phyloP scores from a whole-genome alignment of 495 filamentous ascomycete genomes.

The Parathielavia appendiculata region DNA sequence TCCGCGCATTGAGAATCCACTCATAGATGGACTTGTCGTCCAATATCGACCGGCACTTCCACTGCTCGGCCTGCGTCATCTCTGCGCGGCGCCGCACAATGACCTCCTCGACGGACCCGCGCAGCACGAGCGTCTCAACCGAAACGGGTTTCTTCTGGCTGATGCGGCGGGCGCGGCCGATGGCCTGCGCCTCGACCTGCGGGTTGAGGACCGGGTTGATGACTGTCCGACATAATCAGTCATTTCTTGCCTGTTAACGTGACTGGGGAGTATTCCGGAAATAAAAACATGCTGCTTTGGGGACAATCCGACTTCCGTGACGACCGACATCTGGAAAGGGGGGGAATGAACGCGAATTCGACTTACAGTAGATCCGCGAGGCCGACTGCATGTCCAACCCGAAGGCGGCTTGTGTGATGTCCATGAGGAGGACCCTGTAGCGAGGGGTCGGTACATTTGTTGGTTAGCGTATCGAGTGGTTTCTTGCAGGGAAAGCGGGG shows the following conservation, averaged over 20 bases:
- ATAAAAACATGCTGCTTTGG: too few species aligned
- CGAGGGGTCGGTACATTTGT: constrained; percentile 24
- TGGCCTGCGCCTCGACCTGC: constrained; percentile 82
- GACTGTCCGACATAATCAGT: too few species aligned
- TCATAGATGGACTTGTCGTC: constrained; percentile 72
- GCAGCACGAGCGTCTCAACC: constrained; percentile 82
- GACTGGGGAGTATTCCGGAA: too few species aligned
- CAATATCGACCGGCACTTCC: constrained; percentile 60
- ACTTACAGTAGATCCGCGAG: constrained; percentile 83
- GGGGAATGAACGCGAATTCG: too few species aligned
- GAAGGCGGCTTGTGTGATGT: constrained; percentile 78
- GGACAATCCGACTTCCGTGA: too few species aligned
- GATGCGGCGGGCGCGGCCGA: constrained; percentile 86
- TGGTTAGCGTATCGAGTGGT: constrained; percentile 12
- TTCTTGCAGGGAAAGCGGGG: too few species aligned
- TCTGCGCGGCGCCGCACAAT: constrained; percentile 67
- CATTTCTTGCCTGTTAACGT: too few species aligned
- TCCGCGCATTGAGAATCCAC: constrained; percentile 69
- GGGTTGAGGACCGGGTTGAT: constrained; percentile 84
- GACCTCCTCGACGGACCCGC: constrained; percentile 76
- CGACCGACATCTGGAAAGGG: too few species aligned
- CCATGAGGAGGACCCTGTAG: constrained; percentile 75
- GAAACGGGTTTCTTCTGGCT: constrained; percentile 74
- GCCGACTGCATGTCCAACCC: constrained; percentile 80
- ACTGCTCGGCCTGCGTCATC: constrained; percentile 73